phyloP scores from a whole-genome alignment of 495 filamentous ascomycete species.

The Venustampulla echinocandica region DNA sequence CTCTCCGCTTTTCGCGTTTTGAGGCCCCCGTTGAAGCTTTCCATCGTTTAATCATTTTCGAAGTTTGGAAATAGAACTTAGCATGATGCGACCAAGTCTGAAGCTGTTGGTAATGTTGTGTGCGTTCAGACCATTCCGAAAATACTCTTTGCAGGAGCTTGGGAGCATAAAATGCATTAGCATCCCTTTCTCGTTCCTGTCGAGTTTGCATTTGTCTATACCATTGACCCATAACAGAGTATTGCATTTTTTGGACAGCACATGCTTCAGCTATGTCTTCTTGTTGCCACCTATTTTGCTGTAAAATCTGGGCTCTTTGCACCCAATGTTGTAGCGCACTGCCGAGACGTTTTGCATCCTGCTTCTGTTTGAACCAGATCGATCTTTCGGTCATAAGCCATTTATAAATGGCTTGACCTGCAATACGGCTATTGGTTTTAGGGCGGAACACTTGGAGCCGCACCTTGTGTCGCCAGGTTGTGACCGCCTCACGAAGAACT shows the following conservation, averaged over 20 bases:
- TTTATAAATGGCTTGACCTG: slow-evolving; percentile 10
- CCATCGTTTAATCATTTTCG: slow-evolving; percentile 47
- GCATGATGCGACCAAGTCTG: slow-evolving; percentile 47
- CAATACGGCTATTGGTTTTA: slow-evolving; percentile 3
- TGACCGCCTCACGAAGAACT: slow-evolving; percentile 50
- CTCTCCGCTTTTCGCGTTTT: slow-evolving; percentile 45
- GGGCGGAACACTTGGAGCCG: slow-evolving; percentile 5
- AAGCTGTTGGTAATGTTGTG: slow-evolving; percentile 38
- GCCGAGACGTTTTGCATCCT: neutral
- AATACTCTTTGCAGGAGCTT: slow-evolving; percentile 41
- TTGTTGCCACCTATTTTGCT: slow-evolving; percentile 11
- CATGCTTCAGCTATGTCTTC: slow-evolving; percentile 14
- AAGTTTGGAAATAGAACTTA: slow-evolving; percentile 50
- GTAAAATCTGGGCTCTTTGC: neutral
- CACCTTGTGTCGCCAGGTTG: slow-evolving; percentile 57
- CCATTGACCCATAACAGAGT: slow-evolving; percentile 34
- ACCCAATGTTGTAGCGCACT: slow-evolving; percentile 10
- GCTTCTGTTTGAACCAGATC: neutral
- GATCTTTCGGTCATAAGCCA: slow-evolving; percentile 10
- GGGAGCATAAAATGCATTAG: slow-evolving; percentile 45
- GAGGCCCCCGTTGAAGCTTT: slow-evolving; percentile 40
- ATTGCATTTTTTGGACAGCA: slow-evolving; percentile 8
- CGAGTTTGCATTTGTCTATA: slow-evolving; percentile 32
- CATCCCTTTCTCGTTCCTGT: slow-evolving; percentile 39
- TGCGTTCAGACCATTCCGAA: slow-evolving; percentile 37